Percentiles rank a stretch among this genome's conserved stretches.
phyloP scores from a whole-genome alignment of 768 basidiomycete species.

The Boletus pseudo-olivaceus region DNA sequence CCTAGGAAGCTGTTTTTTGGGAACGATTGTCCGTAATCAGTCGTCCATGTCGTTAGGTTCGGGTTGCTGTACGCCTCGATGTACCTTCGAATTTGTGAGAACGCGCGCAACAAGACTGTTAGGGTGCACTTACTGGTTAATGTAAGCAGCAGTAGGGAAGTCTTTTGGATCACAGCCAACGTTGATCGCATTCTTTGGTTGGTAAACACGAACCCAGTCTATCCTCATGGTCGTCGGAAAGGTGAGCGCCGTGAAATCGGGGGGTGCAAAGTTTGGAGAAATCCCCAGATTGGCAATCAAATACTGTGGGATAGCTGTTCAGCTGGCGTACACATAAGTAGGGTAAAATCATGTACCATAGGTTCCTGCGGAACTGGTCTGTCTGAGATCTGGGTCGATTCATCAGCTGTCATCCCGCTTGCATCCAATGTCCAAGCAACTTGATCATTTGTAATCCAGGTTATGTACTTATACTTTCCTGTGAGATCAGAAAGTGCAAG shows the following conservation, averaged over 20 bases:
- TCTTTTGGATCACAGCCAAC: slow-evolving; percentile 80
- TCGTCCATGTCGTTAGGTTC: slow-evolving; percentile 73
- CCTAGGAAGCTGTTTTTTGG: slow-evolving; percentile 65
- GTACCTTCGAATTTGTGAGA: slow-evolving; percentile 33
- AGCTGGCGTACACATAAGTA: neutral
- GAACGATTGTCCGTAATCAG: slow-evolving; percentile 52
- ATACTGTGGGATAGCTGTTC: slow-evolving; percentile 46
- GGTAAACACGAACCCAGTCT: slow-evolving; percentile 92
- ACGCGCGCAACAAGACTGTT: neutral
- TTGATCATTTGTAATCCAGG: slow-evolving; percentile 66
- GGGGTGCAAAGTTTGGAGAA: slow-evolving; percentile 71
- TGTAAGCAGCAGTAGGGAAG: slow-evolving; percentile 81
- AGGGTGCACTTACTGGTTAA: slow-evolving; percentile 51
- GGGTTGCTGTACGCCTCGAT: slow-evolving; percentile 78
- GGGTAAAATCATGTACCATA: slow-evolving; percentile 47
- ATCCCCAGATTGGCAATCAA: slow-evolving; percentile 84
- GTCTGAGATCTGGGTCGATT: slow-evolving; percentile 54
- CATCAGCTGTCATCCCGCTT: slow-evolving; percentile 56
- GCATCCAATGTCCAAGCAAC: slow-evolving; percentile 69
- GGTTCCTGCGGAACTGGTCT: slow-evolving; percentile 81
- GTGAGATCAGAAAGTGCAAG: slow-evolving; percentile 3
- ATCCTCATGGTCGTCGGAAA: slow-evolving; percentile 76
- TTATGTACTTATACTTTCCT: slow-evolving; percentile 54
- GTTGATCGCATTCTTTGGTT: slow-evolving; percentile 63
- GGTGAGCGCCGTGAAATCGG: slow-evolving; percentile 65